phyloP scores from a whole-genome alignment of 164 flowering plant genomes.

The Sextonia rubra region DNA sequence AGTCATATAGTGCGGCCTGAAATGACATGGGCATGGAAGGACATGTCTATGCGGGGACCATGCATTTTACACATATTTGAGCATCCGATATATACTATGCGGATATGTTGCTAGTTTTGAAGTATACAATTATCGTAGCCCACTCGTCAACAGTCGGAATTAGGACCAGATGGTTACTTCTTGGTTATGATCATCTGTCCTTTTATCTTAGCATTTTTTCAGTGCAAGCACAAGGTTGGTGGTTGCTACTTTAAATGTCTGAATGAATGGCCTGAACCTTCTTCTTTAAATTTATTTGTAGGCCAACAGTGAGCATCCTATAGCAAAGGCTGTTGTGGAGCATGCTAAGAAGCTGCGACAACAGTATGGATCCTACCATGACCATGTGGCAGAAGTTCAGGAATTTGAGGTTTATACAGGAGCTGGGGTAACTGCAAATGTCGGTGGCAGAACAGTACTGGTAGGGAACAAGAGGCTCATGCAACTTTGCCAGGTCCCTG shows the following conservation, averaged over 20 bases:
- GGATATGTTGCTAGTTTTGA: no score
- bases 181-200: no score
- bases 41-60: no score
- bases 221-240: no score
- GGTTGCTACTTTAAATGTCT: background rate
- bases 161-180: no score
- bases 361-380: slow-evolving; percentile 36
- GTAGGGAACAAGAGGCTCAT: slow-evolving; percentile 90
- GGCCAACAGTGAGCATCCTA: slow-evolving; percentile 95
- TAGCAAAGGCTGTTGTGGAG: slow-evolving; percentile 80
- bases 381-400: slow-evolving; percentile 37
- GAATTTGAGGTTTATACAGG: slow-evolving; percentile 90
- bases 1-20: no score
- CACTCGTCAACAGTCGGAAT: no score
- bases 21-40: no score
- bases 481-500: slow-evolving; percentile 36
- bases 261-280: background rate
- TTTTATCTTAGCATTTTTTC: no score
- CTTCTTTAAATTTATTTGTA: slow-evolving; percentile 14
- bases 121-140: no score
- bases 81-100: no score
- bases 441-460: slow-evolving; percentile 53
- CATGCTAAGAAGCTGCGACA: slow-evolving; percentile 60
- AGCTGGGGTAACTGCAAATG: slow-evolving; percentile 73
- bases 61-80: no score